Conservation (phyloP, 1,139 yeast genomes). For the Debaryomyces coudertii region DNA sequence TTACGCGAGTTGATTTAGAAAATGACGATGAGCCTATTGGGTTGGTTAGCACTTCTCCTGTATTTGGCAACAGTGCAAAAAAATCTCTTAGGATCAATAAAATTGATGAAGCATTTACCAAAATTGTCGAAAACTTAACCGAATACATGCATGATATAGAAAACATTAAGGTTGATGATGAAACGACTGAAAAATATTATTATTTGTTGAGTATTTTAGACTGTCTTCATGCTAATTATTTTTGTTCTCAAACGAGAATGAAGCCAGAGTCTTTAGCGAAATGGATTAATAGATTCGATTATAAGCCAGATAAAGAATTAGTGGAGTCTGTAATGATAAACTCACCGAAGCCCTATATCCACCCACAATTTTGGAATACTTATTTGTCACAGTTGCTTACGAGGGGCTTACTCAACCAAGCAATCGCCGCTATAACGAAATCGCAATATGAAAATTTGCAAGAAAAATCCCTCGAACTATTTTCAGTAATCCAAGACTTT, state of each 20-base stretch:
- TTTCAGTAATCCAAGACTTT: constrained; percentile 53
- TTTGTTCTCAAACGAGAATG: constrained; percentile 42
- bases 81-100: constrained; percentile 16
- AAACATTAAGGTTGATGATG: constrained; percentile 21
- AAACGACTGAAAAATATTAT: constrained; percentile 24
- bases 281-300: constrained; percentile 72
- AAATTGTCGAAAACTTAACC: constrained; percentile 28
- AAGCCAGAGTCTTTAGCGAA: constrained; percentile 51
- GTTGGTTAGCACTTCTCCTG: constrained; percentile 28
- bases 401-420: constrained; percentile 66
- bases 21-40: constrained; percentile 38
- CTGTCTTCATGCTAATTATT: constrained; percentile 58
- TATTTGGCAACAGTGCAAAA: constrained; percentile 16
- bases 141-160: constrained; percentile 23
- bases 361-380: constrained; percentile 64
- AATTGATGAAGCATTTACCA: constrained; percentile 33
- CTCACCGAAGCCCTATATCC: constrained; percentile 52
- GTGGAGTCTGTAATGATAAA: constrained; percentile 48
- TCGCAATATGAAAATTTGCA: constrained; percentile 45
- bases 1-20: constrained; percentile 23
- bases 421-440: constrained; percentile 48
- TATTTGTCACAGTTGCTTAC: constrained; percentile 58
- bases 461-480: constrained; percentile 30
- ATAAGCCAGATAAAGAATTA: constrained; percentile 55
- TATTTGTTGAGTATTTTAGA: constrained; percentile 55